Evolutionary conservation across 768 basidiomycete genomes (phyloP).

Genomic region (Coprinopsis cinerea): DNA sequence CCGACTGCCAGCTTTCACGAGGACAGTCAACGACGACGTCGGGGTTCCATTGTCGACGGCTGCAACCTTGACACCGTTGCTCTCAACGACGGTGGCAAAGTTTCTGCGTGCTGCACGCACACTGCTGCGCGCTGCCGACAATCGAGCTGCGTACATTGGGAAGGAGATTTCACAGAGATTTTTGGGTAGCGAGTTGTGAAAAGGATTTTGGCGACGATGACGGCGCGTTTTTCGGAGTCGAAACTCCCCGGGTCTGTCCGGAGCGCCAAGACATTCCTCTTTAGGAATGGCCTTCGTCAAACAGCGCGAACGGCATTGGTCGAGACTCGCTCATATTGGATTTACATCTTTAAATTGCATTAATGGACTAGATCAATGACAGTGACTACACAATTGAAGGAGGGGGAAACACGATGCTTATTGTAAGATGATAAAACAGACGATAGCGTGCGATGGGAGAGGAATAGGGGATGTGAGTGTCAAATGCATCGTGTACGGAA

Average conservation of each 20-base stretch:
- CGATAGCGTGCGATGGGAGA: not conserved
- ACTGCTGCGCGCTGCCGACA: constrained; percentile 35
- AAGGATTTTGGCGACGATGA: not conserved
- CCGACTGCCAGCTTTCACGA: constrained; percentile 89
- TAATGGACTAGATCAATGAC: not conserved
- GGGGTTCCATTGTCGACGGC: constrained; percentile 78
- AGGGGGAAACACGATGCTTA: not conserved
- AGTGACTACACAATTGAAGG: not conserved
- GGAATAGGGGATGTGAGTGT: not conserved
- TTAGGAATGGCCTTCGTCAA: too few species aligned
- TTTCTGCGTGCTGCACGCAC: constrained; percentile 56
- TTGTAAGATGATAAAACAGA: constrained; percentile 1
- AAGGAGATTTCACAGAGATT: not conserved
- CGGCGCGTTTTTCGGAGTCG: constrained; percentile 9
- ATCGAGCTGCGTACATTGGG: constrained; percentile 10
- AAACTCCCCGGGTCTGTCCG: constrained; percentile 9
- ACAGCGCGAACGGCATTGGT: not conserved
- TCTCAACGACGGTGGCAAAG: constrained; percentile 81
- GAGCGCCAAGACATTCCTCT: not conserved
- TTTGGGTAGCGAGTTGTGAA: not conserved
- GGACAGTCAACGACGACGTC: constrained; percentile 80
- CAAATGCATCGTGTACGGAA: not conserved
- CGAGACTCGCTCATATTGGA: not conserved
- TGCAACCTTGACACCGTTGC: constrained; percentile 75
- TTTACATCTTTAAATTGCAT: not conserved